A percentile compares a stretch with the other conserved stretches of the same genome.
Evolutionary conservation across 176 grass and related monocot genomes (phyloP).

Genomic region (Rhynchospora pubera): DNA sequence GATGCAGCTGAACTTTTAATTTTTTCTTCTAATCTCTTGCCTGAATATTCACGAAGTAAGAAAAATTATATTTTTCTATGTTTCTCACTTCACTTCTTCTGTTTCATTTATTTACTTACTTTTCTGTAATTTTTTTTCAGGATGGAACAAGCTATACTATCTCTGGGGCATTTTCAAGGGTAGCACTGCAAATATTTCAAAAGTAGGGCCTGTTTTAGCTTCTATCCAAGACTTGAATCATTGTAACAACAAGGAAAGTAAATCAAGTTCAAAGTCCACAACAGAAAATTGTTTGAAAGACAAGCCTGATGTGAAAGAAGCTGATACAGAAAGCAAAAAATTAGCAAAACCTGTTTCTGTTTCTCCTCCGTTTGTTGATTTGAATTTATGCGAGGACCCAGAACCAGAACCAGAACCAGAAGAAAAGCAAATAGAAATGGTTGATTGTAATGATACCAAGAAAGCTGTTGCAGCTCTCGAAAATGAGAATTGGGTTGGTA

Average conservation of each 20-base stretch:
- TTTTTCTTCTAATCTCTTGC: conserved; percentile 78
- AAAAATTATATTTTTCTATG: conserved; percentile 5
- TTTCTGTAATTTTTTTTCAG: conserved; percentile 35
- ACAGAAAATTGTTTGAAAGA: conserved; percentile 24
- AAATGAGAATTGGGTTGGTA: background rate
- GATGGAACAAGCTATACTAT: conserved; percentile 94
- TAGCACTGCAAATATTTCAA: conserved; percentile 23
- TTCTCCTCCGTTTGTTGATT: conserved; percentile 3
- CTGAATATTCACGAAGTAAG: conserved; percentile 78
- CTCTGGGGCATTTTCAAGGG: conserved; percentile 89
- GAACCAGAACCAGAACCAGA: conserved; percentile 20
- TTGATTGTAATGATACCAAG: background rate
- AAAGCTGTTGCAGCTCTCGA: background rate
- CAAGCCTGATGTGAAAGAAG: conserved; percentile 28
- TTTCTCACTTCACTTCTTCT: conserved; percentile 22
- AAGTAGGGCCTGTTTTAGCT: conserved; percentile 23
- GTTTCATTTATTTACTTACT: background rate
- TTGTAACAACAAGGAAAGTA: background rate
- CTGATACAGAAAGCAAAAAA: conserved; percentile 2
- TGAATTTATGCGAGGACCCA: conserved; percentile 23
- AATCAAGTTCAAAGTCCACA: conserved; percentile 15
- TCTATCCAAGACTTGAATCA: conserved; percentile 16
- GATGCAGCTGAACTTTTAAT: conserved; percentile 73
- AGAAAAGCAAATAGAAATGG: conserved; percentile 1
- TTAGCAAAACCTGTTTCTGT: background rate